Percentiles rank a stretch among this genome's conserved stretches.
These are phyloP conservation scores for Senecio squalidus DNA, from an alignment of 140 eudicot genomes.

Conservation along the genomic window DNA sequence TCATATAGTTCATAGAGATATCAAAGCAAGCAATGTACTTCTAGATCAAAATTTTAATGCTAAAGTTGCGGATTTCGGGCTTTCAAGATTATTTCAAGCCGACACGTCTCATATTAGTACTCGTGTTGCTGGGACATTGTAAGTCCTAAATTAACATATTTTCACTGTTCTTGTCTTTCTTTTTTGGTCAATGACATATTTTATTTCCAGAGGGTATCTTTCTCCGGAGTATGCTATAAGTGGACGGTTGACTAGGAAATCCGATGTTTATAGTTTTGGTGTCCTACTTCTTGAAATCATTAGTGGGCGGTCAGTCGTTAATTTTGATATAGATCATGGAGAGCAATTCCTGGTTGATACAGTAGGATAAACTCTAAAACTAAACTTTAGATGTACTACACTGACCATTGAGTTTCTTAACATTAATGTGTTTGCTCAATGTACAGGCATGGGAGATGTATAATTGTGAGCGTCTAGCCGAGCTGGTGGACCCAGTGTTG, in stretches of 20 bases:
- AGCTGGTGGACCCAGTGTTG: constrained; percentile 50
- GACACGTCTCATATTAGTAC: constrained; percentile 65
- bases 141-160: constrained; percentile 36
- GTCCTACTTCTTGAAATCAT: constrained; percentile 64
- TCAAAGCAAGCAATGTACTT: constrained; percentile 80
- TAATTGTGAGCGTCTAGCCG: constrained; percentile 34
- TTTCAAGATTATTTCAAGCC: constrained; percentile 59
- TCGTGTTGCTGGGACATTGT: constrained; percentile 92
- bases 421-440: neutral
- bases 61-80: constrained; percentile 80
- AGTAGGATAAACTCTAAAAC: constrained; percentile 29
- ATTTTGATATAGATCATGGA: constrained; percentile 55
- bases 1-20: constrained; percentile 72
- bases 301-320: constrained; percentile 55
- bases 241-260: constrained; percentile 72
- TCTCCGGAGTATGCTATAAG: constrained; percentile 82
- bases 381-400: neutral
- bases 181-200: neutral
- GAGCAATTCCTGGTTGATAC: constrained; percentile 75
- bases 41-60: constrained; percentile 64
- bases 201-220: constrained; percentile 60
- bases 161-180: neutral
- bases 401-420: too few species aligned
- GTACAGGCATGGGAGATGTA: constrained; percentile 70
- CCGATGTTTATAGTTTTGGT: constrained; percentile 85